A percentile compares a stretch with the other conserved stretches of the same genome.
phyloP scores from a whole-genome alignment of 73 alveolate species.

The Blepharisma stoltei region DNA sequence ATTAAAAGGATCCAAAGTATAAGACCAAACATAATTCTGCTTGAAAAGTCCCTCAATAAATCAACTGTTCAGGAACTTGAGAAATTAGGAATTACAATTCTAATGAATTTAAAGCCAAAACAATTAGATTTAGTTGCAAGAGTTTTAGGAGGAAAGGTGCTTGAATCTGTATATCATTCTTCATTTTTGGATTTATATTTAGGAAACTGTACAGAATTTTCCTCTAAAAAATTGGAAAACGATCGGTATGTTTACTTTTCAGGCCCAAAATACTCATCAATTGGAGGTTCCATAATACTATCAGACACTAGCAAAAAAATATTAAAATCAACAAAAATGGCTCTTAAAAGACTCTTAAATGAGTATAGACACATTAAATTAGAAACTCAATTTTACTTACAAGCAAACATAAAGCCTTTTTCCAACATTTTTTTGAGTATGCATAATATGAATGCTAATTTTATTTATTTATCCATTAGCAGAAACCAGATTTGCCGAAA shows the following conservation, averaged over 20 bases:
- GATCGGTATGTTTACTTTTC: neutral
- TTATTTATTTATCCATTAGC: neutral
- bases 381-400: neutral
- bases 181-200: neutral
- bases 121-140: constrained; percentile 34
- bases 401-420: neutral
- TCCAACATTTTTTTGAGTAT: neutral
- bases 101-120: constrained; percentile 39
- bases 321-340: neutral
- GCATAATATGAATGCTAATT: neutral
- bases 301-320: neutral
- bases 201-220: constrained; percentile 1
- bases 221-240: neutral
- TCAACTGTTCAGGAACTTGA: constrained; percentile 46
- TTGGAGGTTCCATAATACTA: constrained; percentile 11
- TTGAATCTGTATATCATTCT: constrained; percentile 10
- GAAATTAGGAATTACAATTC: constrained; percentile 52
- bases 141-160: constrained; percentile 15
- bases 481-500: constrained; percentile 1
- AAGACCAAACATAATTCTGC: constrained; percentile 70
- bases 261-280: neutral
- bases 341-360: neutral
- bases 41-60: constrained; percentile 61
- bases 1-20: constrained; percentile 51
- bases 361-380: constrained; percentile 2